These are phyloP conservation scores for Colletotrichum endophyticum DNA, from an alignment of 2,329 filamentous ascomycete genomes.

Conservation along the genomic window DNA sequence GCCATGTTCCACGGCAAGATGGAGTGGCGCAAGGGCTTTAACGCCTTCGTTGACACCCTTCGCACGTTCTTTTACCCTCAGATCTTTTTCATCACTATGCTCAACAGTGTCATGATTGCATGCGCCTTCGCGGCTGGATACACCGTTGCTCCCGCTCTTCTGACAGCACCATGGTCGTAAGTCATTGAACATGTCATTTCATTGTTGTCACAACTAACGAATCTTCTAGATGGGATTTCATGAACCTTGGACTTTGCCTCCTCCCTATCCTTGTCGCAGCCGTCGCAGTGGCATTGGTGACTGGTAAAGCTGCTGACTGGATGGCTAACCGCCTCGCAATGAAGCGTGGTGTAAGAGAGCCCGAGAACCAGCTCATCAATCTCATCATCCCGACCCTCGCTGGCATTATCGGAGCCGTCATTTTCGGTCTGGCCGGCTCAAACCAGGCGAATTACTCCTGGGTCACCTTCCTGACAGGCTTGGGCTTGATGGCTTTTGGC, in stretches of 20 bases:
- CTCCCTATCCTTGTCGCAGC: slow-evolving; percentile 32
- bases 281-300: slow-evolving; percentile 33
- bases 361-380: slow-evolving; percentile 36
- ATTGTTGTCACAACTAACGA: neutral
- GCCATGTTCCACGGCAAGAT: slow-evolving; percentile 32
- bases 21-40: slow-evolving; percentile 27
- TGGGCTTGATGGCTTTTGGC: slow-evolving; percentile 31
- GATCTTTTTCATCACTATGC: slow-evolving; percentile 34
- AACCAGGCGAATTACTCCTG: slow-evolving; percentile 26
- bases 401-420: slow-evolving; percentile 30
- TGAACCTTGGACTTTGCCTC: slow-evolving; percentile 29
- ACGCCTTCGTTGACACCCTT: slow-evolving; percentile 29
- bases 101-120: slow-evolving; percentile 34
- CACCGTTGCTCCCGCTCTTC: slow-evolving; percentile 16
- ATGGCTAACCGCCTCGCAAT: slow-evolving; percentile 31
- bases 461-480: slow-evolving; percentile 27
- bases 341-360: slow-evolving; percentile 29
- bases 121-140: slow-evolving; percentile 30
- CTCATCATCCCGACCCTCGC: slow-evolving; percentile 31
- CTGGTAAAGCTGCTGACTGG: slow-evolving; percentile 32
- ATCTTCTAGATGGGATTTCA: slow-evolving; percentile 28
- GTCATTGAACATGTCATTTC: neutral
- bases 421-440: slow-evolving; percentile 34
- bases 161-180: slow-evolving; percentile 16
- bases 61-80: slow-evolving; percentile 36